Evolutionary conservation across 2,329 filamentous ascomycete species (phyloP).

Genomic region (Colletotrichum camelliae): DNA sequence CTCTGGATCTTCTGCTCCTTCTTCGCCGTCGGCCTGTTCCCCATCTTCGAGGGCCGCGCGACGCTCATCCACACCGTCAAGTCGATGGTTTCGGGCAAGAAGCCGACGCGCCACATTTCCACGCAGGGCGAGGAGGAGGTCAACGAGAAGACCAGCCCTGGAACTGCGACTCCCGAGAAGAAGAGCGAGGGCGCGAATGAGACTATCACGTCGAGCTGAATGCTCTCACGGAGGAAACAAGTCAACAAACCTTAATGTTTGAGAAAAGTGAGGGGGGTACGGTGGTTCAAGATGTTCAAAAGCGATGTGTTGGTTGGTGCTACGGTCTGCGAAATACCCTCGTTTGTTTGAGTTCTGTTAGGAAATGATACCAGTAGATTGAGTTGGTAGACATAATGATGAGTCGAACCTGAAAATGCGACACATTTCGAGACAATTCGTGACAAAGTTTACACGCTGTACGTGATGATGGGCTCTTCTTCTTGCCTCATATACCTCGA

Average conservation of each 20-base stretch:
- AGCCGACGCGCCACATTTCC: constrained; percentile 21
- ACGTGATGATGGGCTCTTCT: too few species aligned
- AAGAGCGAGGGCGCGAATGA: constrained; percentile 2
- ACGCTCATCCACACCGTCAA: constrained; percentile 68
- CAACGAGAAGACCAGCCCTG: constrained; percentile 11
- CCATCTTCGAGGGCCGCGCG: constrained; percentile 77
- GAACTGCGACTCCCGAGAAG: constrained; percentile 11
- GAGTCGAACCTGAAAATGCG: not conserved
- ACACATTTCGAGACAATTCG: not conserved
- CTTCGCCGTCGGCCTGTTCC: constrained; percentile 79
- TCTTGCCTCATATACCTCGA: not conserved
- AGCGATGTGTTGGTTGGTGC: not conserved
- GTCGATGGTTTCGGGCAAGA: constrained; percentile 58
- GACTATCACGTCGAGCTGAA: not conserved
- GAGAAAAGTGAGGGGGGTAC: accelerated
- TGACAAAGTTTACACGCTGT: too few species aligned
- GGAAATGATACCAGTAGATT: not conserved
- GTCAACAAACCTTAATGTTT: not conserved
- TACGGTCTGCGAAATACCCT: not conserved
- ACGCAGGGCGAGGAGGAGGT: constrained; percentile 21
- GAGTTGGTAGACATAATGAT: not conserved
- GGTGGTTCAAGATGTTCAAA: not conserved
- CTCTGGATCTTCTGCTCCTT: constrained; percentile 80
- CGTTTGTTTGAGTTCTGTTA: not conserved
- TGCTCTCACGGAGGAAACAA: too few species aligned